These are phyloP conservation scores for Lactarius trivialis DNA, from an alignment of 768 basidiomycete species.

Conservation along the genomic window DNA sequence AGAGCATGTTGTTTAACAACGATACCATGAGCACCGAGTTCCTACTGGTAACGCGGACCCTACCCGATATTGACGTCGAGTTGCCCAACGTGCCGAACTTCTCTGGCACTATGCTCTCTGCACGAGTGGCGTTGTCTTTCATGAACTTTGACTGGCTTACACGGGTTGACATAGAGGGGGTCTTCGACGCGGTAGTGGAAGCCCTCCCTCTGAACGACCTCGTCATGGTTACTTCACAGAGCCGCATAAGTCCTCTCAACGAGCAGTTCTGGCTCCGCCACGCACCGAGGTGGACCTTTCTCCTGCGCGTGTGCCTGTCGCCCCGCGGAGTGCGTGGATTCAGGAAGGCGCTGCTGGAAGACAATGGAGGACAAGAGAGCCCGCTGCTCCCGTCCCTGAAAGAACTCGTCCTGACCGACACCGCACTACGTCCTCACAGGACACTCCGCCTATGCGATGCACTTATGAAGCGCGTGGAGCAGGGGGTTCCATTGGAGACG, in stretches of 20 bases:
- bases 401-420: background rate
- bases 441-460: background rate
- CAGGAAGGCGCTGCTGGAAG: too few species aligned
- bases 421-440: background rate
- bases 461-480: too few species aligned
- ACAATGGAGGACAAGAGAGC: too few species aligned
- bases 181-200: too few species aligned
- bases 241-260: accelerated
- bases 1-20: background rate
- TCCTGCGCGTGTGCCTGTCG: background rate
- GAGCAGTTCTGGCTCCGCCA: too few species aligned
- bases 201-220: too few species aligned
- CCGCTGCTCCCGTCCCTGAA: too few species aligned
- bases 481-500: background rate
- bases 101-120: background rate
- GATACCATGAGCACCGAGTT: background rate
- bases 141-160: background rate
- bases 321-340: background rate
- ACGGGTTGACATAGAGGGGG: too few species aligned
- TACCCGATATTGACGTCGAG: background rate
- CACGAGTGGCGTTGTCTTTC: background rate
- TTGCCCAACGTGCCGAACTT: background rate
- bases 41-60: background rate
- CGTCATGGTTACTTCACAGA: too few species aligned
- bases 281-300: too few species aligned